Conservation (phyloP, 768 basidiomycete genomes). For the Heimioporus sp. region DNA sequence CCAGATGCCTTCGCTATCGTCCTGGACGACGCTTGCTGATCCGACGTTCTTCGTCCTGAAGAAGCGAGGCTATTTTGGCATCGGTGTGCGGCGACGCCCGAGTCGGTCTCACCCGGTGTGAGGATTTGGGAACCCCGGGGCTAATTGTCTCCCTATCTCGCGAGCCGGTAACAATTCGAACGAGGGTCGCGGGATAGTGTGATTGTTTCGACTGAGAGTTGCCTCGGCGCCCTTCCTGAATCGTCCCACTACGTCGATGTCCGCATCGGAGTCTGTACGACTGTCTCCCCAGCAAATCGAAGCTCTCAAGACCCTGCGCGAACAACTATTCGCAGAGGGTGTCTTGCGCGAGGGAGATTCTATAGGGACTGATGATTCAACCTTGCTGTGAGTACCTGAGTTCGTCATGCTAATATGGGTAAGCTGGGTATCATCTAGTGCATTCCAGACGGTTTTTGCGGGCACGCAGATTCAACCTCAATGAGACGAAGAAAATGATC, state of each 20-base stretch:
- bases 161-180: neutral
- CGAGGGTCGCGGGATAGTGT: neutral
- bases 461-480: slow-evolving; percentile 62
- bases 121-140: too few species aligned
- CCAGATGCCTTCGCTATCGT: too few species aligned
- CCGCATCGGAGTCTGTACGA: neutral
- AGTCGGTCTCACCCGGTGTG: too few species aligned
- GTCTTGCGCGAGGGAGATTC: slow-evolving; percentile 59
- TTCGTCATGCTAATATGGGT: neutral
- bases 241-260: slow-evolving; percentile 11
- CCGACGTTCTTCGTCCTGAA: neutral
- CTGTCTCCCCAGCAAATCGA: slow-evolving; percentile 32
- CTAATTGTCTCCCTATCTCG: neutral
- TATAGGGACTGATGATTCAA: slow-evolving; percentile 59
- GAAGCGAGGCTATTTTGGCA: too few species aligned
- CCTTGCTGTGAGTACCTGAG: slow-evolving; percentile 49
- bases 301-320: slow-evolving; percentile 48
- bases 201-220: neutral
- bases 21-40: neutral
- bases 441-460: slow-evolving; percentile 66
- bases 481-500: slow-evolving; percentile 63
- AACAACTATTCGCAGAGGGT: slow-evolving; percentile 49
- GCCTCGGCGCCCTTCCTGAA: neutral
- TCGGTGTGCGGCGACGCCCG: too few species aligned
- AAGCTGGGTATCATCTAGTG: neutral